Percentiles rank a stretch among this genome's conserved stretches.
Evolutionary conservation across 495 filamentous ascomycete species (phyloP).

Genomic region (Lepraria neglecta): DNA sequence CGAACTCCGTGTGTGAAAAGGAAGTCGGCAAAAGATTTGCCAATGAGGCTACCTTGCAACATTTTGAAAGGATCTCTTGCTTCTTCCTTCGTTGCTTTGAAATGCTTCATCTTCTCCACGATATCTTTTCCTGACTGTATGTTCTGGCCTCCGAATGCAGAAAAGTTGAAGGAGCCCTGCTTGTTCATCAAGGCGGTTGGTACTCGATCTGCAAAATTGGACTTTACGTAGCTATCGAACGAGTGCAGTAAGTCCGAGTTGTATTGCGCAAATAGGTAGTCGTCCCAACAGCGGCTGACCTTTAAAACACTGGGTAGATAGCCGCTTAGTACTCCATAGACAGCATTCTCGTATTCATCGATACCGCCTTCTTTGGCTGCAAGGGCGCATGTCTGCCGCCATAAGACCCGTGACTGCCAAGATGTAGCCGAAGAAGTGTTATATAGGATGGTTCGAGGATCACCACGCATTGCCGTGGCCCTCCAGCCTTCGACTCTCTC

Average conservation of each 20-base stretch:
- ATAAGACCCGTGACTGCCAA: slow-evolving; percentile 51
- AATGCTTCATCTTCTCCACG: slow-evolving; percentile 43
- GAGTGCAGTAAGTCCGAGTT: slow-evolving; percentile 68
- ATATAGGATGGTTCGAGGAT: slow-evolving; percentile 14
- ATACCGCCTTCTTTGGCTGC: slow-evolving; percentile 61
- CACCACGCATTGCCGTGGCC: slow-evolving; percentile 58
- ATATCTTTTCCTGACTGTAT: slow-evolving; percentile 44
- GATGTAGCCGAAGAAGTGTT: slow-evolving; percentile 3
- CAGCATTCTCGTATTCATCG: slow-evolving; percentile 75
- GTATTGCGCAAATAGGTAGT: slow-evolving; percentile 84
- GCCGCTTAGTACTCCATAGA: slow-evolving; percentile 82
- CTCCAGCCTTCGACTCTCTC: slow-evolving; percentile 79
- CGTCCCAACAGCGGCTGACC: slow-evolving; percentile 77
- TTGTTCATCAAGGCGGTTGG: slow-evolving; percentile 36
- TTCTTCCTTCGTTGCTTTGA: slow-evolving; percentile 37
- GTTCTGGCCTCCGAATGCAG: slow-evolving; percentile 49
- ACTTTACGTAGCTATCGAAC: slow-evolving; percentile 56
- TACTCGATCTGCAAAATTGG: slow-evolving; percentile 39
- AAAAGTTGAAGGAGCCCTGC: slow-evolving; percentile 49
- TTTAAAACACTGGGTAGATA: slow-evolving; percentile 68
- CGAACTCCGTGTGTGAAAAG: slow-evolving; percentile 52
- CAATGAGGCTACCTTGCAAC: slow-evolving; percentile 60
- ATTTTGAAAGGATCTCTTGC: slow-evolving; percentile 53
- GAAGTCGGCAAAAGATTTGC: slow-evolving; percentile 50
- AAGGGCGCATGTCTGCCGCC: slow-evolving; percentile 76